These are phyloP conservation scores for Colletotrichum ledebouriae DNA, from an alignment of 2,329 filamentous ascomycete species.

Conservation along the genomic window DNA sequence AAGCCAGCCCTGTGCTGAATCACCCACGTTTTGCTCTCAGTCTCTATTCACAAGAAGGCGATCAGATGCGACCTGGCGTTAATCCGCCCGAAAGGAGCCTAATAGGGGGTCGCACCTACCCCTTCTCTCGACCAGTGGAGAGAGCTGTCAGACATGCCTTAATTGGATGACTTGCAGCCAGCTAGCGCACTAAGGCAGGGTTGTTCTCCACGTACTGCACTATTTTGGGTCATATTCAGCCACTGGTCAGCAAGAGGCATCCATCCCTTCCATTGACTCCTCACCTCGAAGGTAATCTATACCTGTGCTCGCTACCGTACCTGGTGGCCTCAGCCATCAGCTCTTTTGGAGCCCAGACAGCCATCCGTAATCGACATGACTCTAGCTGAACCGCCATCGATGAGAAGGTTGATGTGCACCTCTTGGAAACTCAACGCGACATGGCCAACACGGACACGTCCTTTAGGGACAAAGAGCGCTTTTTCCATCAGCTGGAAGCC, in stretches of 20 bases:
- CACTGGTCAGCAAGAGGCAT: slow-evolving; percentile 24
- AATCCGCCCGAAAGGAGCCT: slow-evolving; percentile 11
- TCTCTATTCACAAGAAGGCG: neutral
- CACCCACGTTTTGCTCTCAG: slow-evolving; percentile 1
- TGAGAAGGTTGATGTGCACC: slow-evolving; percentile 19
- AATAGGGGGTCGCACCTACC: slow-evolving; percentile 8
- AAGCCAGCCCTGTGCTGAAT: neutral
- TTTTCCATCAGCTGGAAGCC: slow-evolving; percentile 59
- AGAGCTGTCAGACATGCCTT: slow-evolving; percentile 31
- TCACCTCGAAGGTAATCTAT: slow-evolving; percentile 3
- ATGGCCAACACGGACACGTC: slow-evolving; percentile 45
- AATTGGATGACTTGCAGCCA: slow-evolving; percentile 37
- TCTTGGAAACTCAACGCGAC: slow-evolving; percentile 13
- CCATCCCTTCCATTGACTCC: slow-evolving; percentile 31
- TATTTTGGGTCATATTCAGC: slow-evolving; percentile 19
- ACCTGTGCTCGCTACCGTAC: neutral
- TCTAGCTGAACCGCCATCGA: neutral
- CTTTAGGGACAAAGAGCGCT: slow-evolving; percentile 59
- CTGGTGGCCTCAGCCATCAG: slow-evolving; percentile 9
- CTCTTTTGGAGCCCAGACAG: slow-evolving; percentile 14
- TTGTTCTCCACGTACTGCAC: slow-evolving; percentile 25
- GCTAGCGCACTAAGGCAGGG: slow-evolving; percentile 31
- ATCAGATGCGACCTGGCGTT: slow-evolving; percentile 21
- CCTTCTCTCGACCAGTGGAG: neutral
- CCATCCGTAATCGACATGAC: slow-evolving; percentile 32